phyloP scores from a whole-genome alignment of 2,329 filamentous ascomycete genomes.

The Fusarium keratoplasticum region DNA sequence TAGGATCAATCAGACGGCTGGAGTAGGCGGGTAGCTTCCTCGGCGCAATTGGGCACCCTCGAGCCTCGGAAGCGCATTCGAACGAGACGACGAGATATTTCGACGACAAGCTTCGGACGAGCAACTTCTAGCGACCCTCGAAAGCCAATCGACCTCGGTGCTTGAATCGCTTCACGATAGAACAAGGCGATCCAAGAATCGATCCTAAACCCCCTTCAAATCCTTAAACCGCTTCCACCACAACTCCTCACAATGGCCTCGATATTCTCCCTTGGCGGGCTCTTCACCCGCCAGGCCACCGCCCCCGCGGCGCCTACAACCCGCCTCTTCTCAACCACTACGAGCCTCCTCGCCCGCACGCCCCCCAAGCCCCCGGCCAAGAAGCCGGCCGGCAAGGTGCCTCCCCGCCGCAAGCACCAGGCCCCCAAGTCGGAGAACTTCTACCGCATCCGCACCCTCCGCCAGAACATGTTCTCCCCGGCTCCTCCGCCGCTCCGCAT shows the following conservation, averaged over 20 bases:
- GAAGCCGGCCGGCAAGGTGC: conserved; percentile 40
- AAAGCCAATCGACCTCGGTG: neutral
- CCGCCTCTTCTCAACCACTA: conserved; percentile 49
- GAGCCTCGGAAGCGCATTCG: neutral
- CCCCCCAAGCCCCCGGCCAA: conserved; percentile 42
- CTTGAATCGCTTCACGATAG: neutral
- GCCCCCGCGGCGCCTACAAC: conserved; percentile 22
- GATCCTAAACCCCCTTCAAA: conserved; percentile 13
- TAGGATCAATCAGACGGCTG: neutral
- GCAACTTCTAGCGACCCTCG: neutral
- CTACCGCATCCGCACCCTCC: conserved; percentile 58
- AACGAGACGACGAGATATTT: neutral
- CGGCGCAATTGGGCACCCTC: neutral
- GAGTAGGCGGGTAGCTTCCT: neutral
- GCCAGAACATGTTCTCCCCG: conserved; percentile 61
- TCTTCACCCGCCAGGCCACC: conserved; percentile 43
- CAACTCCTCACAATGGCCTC: conserved; percentile 44
- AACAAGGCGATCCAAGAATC: too few species aligned
- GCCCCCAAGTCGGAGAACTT: conserved; percentile 53
- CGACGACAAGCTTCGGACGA: neutral
- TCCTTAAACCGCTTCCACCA: neutral
- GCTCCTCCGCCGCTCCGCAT: conserved; percentile 81
- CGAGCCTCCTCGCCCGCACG: conserved; percentile 46
- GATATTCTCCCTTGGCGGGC: conserved; percentile 45
- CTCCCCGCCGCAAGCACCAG: conserved; percentile 44